Percentiles rank a stretch among this genome's conserved stretches.
Evolutionary conservation across 352 stramenopile genomes (phyloP).

Genomic region (Thraustotheca clavata): DNA sequence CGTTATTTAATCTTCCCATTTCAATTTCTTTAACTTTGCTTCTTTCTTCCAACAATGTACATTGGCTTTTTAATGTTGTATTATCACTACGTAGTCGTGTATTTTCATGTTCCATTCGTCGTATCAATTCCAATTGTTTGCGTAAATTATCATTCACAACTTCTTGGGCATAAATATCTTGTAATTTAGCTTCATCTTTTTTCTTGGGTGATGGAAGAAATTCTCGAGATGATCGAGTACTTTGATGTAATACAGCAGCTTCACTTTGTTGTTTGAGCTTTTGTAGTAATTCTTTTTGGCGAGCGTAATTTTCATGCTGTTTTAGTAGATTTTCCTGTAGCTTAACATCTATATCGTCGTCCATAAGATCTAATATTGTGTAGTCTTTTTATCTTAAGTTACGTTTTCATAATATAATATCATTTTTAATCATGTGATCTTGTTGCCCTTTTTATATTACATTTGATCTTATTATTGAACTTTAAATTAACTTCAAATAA

Average conservation of each 20-base stretch:
- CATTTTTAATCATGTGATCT: no score
- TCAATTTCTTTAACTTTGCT: constrained; percentile 36
- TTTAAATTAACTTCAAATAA: no score
- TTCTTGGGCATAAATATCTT: constrained; percentile 30
- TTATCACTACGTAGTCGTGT: constrained; percentile 55
- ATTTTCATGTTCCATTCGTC: constrained; percentile 59
- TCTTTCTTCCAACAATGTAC: constrained; percentile 37
- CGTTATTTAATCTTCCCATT: constrained; percentile 30
- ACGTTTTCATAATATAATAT: no score
- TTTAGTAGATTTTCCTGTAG: constrained; percentile 46
- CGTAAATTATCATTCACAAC: constrained; percentile 53
- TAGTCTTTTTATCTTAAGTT: no score
- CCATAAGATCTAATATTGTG: no score
- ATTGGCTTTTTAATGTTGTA: constrained; percentile 35
- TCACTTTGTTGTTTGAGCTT: constrained; percentile 27
- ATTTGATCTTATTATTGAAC: no score
- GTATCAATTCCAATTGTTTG: constrained; percentile 59
- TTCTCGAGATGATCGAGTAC: neutral
- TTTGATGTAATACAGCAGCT: neutral
- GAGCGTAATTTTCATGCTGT: constrained; percentile 51
- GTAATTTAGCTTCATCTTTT: neutral
- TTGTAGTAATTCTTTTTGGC: constrained; percentile 49
- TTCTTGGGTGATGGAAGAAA: no score
- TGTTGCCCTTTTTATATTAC: no score
- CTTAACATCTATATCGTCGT: constrained; percentile 33